These are phyloP conservation scores for Phytopythium litorale DNA, from an alignment of 352 stramenopile genomes.

Conservation along the genomic window DNA sequence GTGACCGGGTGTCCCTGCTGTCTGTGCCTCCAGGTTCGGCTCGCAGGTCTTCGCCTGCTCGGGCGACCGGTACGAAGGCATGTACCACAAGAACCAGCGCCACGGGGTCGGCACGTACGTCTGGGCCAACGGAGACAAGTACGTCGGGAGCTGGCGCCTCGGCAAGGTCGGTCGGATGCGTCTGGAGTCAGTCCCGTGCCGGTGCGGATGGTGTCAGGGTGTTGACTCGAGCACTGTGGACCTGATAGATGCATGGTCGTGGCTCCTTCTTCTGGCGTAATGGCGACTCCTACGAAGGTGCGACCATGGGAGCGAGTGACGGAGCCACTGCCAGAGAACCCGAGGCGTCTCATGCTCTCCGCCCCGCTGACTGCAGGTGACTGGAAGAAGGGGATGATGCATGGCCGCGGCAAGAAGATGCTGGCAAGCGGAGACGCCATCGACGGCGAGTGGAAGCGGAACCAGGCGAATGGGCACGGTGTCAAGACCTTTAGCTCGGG, in stretches of 20 bases:
- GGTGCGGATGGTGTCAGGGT: neutral
- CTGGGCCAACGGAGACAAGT: constrained; percentile 89
- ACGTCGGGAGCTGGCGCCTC: constrained; percentile 79
- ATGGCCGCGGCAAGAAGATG: constrained; percentile 68
- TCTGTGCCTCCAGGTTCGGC: constrained; percentile 50
- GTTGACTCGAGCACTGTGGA: neutral
- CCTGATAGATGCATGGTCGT: constrained; percentile 60
- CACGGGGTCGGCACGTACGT: constrained; percentile 83
- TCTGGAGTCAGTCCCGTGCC: neutral
- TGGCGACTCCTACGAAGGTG: constrained; percentile 77
- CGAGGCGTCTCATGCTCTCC: neutral
- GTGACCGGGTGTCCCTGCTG: neutral
- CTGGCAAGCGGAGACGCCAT: constrained; percentile 59
- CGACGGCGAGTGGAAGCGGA: constrained; percentile 58
- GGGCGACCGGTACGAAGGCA: constrained; percentile 82
- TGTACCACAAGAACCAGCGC: constrained; percentile 84
- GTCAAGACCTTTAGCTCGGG: constrained; percentile 62
- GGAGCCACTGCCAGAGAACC: too few species aligned
- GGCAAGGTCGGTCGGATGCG: constrained; percentile 43
- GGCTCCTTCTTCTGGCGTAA: constrained; percentile 75
- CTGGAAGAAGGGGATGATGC: constrained; percentile 78
- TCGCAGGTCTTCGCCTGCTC: constrained; percentile 80
- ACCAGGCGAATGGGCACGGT: constrained; percentile 54
- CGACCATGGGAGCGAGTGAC: neutral
- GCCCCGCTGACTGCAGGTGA: constrained; percentile 27